These are phyloP conservation scores for Porphyrellus cyaneotinctus DNA, from an alignment of 768 basidiomycete genomes.

Conservation along the genomic window DNA sequence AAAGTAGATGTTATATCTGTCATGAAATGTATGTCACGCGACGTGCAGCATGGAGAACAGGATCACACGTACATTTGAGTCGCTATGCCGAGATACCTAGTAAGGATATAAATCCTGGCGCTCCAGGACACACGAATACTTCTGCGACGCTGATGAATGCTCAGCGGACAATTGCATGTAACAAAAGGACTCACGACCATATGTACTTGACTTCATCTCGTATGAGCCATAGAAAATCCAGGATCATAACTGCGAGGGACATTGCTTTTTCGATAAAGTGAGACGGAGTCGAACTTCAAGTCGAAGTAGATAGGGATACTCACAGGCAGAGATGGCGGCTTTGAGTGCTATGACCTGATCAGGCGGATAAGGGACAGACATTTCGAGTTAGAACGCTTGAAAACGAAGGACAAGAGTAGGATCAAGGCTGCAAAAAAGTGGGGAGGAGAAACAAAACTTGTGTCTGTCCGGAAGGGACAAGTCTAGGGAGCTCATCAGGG, in stretches of 20 bases:
- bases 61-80: conserved; percentile 19
- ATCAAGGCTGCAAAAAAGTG: not conserved
- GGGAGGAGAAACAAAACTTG: not conserved
- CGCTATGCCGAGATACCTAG: conserved; percentile 15
- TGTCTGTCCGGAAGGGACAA: not conserved
- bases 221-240: conserved; percentile 11
- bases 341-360: conserved; percentile 3
- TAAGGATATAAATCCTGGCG: conserved; percentile 8
- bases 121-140: conserved; percentile 4
- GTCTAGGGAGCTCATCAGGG: not conserved
- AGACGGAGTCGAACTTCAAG: not conserved
- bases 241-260: conserved; percentile 13
- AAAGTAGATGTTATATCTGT: conserved; percentile 24
- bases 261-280: not conserved
- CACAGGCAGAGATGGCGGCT: conserved; percentile 14
- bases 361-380: not conserved
- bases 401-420: conserved; percentile 4
- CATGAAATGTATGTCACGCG: not conserved
- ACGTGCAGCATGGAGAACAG: not conserved
- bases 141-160: not conserved
- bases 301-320: not conserved
- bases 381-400: not conserved
- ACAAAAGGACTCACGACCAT: conserved; percentile 18
- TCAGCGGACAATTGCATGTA: not conserved
- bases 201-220: conserved; percentile 14